phyloP scores from a whole-genome alignment of 1,284 basidiomycete species.

The Lentinus polychrous region DNA sequence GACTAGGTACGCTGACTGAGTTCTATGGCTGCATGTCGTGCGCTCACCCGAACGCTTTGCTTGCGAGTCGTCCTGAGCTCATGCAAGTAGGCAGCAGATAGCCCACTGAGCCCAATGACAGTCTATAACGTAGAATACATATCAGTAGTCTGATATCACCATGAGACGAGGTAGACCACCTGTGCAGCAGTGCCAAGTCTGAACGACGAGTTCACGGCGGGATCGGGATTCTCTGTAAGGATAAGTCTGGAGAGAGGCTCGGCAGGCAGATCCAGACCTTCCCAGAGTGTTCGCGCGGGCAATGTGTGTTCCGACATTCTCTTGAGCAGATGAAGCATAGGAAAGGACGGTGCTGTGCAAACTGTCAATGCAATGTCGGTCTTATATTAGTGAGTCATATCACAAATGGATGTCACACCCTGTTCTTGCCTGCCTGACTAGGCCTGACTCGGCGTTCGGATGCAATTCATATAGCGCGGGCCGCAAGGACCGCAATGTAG shows the following conservation, averaged over 20 bases:
- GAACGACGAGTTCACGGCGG: slow-evolving; percentile 42
- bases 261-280: slow-evolving; percentile 29
- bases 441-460: no score
- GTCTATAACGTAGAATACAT: slow-evolving; percentile 27
- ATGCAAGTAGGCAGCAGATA: slow-evolving; percentile 48
- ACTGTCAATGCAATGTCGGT: no score
- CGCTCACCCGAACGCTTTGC: slow-evolving; percentile 47
- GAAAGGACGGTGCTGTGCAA: no score
- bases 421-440: no score
- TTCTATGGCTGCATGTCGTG: slow-evolving; percentile 49
- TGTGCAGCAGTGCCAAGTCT: slow-evolving; percentile 44
- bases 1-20: slow-evolving; percentile 39
- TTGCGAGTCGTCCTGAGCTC: slow-evolving; percentile 36
- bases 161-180: slow-evolving; percentile 21
- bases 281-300: slow-evolving; percentile 28
- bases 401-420: no score
- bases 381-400: no score
- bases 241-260: slow-evolving; percentile 29
- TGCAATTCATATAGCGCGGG: no score
- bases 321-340: no score
- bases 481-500: no score
- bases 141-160: no score
- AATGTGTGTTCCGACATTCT: not conserved
- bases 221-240: slow-evolving; percentile 33
- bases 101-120: slow-evolving; percentile 44